Conservation (phyloP, 495 filamentous ascomycete species). For the Tricharina praecox region DNA sequence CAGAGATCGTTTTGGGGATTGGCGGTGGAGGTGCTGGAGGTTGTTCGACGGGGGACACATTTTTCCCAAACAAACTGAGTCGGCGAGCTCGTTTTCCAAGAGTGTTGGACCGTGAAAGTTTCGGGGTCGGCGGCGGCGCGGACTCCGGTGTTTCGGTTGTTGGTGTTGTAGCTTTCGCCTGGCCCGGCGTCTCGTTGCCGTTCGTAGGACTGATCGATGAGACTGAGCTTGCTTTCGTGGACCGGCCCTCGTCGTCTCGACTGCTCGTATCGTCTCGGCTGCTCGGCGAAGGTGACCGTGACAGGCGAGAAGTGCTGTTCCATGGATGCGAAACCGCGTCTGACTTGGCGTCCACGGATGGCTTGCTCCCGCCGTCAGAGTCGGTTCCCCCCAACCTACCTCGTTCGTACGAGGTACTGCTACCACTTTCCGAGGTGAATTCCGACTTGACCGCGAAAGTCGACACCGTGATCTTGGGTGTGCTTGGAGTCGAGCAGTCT, state of each 20-base stretch:
- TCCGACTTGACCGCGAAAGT: slow-evolving; percentile 22
- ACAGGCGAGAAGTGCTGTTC: slow-evolving; percentile 21
- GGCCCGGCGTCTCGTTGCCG: no score
- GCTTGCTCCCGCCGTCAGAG: neutral
- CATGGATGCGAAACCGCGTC: slow-evolving; percentile 11
- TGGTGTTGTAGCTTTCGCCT: no score
- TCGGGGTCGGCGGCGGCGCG: neutral
- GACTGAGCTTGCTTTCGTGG: slow-evolving; percentile 21
- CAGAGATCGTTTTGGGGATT: neutral
- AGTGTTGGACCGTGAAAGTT: neutral
- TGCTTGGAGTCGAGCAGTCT: slow-evolving; percentile 3
- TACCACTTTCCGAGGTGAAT: slow-evolving; percentile 5
- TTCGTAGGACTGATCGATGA: slow-evolving; percentile 19
- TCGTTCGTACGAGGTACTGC: slow-evolving; percentile 17
- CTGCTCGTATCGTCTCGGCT: slow-evolving; percentile 21
- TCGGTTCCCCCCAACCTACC: neutral
- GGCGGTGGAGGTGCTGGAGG: neutral
- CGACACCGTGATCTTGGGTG: slow-evolving; percentile 24
- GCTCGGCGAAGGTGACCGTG: slow-evolving; percentile 25
- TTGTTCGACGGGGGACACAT: neutral
- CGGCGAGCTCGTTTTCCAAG: neutral
- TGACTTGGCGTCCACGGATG: slow-evolving; percentile 6
- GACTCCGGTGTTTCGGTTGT: no score
- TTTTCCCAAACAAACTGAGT: neutral
- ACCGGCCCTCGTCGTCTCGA: slow-evolving; percentile 22